These are phyloP conservation scores for Quercus lobata DNA, from an alignment of 331 rosid species.

Conservation along the genomic window DNA sequence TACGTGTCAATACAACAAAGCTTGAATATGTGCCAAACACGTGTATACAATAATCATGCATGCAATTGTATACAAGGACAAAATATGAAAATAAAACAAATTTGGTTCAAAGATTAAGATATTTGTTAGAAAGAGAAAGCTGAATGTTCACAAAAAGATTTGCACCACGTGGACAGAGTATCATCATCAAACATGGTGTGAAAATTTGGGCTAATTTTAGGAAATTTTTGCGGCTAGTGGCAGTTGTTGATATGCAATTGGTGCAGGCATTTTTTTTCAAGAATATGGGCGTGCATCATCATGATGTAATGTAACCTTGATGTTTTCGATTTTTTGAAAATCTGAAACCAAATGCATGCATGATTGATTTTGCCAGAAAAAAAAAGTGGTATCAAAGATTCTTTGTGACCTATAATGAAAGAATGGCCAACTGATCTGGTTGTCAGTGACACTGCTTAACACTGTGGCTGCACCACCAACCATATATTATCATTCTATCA, in stretches of 20 bases:
- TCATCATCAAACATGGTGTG: neutral
- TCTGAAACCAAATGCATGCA: conserved; percentile 27
- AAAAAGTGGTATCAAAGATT: neutral
- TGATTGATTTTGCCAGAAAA: conserved; percentile 17
- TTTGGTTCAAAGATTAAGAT: no score
- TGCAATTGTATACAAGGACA: neutral
- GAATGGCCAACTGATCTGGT: neutral
- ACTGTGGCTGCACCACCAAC: neutral
- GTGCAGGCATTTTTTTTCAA: neutral
- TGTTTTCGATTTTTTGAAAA: conserved; percentile 4
- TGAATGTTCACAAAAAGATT: no score
- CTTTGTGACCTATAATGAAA: neutral
- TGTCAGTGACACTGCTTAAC: neutral
- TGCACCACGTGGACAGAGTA: conserved; percentile 15
- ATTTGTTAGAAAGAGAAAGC: no score
- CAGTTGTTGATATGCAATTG: conserved; percentile 22
- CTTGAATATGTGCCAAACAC: neutral
- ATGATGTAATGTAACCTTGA: conserved; percentile 23
- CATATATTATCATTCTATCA: neutral
- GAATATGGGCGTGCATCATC: neutral
- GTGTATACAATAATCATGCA: conserved; percentile 17
- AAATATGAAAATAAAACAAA: neutral
- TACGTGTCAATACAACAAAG: conserved; percentile 10
- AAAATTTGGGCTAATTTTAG: neutral
- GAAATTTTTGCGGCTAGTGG: neutral